Evolutionary conservation across 768 basidiomycete genomes (phyloP).

Genomic region (Boletus rex-veris): DNA sequence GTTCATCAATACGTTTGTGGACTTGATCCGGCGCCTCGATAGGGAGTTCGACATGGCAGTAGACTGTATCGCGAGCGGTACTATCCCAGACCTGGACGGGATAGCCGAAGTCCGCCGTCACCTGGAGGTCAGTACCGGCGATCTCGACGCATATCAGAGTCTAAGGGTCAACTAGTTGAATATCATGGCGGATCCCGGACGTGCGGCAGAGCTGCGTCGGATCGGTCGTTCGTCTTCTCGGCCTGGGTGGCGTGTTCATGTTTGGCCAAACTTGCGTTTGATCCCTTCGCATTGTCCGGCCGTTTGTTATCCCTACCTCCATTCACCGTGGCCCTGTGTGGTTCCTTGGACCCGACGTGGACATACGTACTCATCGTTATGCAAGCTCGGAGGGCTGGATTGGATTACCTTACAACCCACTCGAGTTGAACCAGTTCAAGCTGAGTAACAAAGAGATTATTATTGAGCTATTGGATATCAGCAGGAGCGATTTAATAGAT

Average conservation of each 20-base stretch:
- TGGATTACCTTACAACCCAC: not conserved
- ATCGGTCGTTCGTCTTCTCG: conserved; percentile 12
- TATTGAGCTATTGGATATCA: conserved; percentile 17
- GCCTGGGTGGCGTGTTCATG: conserved; percentile 9
- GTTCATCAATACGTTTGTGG: conserved; percentile 12
- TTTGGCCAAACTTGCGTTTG: conserved; percentile 13
- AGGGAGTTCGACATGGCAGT: no score
- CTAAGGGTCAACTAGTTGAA: not conserved
- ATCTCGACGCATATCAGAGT: not conserved
- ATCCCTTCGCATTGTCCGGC: conserved; percentile 6
- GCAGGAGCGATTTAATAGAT: not conserved
- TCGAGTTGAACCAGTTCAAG: conserved; percentile 8
- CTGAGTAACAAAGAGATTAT: not conserved
- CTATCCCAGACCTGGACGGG: no score
- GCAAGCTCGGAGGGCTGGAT: conserved; percentile 5
- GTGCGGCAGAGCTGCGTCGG: conserved; percentile 7
- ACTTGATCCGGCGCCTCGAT: no score
- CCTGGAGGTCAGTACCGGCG: not conserved
- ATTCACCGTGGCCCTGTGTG: not conserved
- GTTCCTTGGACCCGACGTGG: conserved; percentile 13
- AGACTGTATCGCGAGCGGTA: no score
- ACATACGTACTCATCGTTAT: not conserved
- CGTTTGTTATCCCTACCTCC: not conserved
- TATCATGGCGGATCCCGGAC: not conserved
- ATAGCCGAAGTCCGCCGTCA: no score